These are phyloP conservation scores for Tritrichomonas musculus DNA, from an alignment of 208 protist genomes.

Conservation along the genomic window DNA sequence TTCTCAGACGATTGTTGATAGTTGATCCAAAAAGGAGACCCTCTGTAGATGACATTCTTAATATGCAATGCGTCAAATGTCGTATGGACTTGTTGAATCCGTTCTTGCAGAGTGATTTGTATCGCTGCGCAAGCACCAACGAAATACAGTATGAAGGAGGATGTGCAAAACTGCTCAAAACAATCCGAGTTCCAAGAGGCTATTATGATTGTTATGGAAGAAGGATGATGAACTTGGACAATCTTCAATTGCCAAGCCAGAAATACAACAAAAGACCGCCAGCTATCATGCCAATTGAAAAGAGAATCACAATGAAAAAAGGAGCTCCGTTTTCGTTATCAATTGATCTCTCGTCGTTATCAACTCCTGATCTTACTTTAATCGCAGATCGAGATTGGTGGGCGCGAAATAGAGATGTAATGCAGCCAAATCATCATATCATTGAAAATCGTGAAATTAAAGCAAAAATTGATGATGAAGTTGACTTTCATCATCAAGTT, in stretches of 20 bases:
- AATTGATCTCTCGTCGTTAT: not conserved
- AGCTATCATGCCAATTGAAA: not conserved
- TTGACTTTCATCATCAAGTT: too few relatives aligned
- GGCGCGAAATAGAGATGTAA: not conserved
- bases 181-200: constrained; percentile 13
- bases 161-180: not conserved
- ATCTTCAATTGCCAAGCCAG: not conserved
- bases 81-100: not conserved
- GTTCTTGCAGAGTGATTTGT: not conserved
- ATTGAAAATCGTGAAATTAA: too few relatives aligned
- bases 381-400: not conserved
- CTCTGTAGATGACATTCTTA: not conserved
- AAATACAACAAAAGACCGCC: not conserved
- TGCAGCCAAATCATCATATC: too few relatives aligned
- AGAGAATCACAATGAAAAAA: not conserved
- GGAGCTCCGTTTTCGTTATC: not conserved
- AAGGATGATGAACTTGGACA: not conserved
- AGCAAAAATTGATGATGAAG: too few relatives aligned
- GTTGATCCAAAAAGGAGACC: not conserved
- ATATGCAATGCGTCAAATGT: not conserved
- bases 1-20: not conserved
- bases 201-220: too few relatives aligned
- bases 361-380: not conserved
- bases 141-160: not conserved
- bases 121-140: too few relatives aligned